These are phyloP conservation scores for Colletotrichum sp. DNA, from an alignment of 2,329 filamentous ascomycete genomes.

Conservation along the genomic window DNA sequence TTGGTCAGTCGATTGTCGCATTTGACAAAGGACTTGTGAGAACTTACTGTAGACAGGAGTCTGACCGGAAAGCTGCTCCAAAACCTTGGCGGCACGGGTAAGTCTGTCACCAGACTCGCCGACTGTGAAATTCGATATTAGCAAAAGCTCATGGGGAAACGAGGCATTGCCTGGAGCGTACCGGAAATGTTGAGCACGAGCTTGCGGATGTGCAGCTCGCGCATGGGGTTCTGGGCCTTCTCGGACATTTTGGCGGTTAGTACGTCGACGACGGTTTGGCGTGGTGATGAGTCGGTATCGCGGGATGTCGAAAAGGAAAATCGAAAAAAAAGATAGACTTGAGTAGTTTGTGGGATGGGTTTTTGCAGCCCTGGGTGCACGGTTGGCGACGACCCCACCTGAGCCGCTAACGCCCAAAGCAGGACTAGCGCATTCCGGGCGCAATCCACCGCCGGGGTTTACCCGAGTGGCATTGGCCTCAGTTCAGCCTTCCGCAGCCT, in stretches of 20 bases:
- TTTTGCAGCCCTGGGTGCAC: conserved; percentile 39
- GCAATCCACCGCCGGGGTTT: not conserved
- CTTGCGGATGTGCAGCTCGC: conserved; percentile 99
- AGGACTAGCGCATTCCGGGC: not conserved
- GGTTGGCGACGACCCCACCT: conserved; percentile 27
- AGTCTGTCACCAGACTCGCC: conserved; percentile 99
- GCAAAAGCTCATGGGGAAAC: not conserved
- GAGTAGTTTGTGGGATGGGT: conserved; percentile 38
- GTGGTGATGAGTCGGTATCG: conserved; percentile 26
- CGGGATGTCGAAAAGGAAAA: not conserved
- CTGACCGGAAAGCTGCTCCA: conserved; percentile 99
- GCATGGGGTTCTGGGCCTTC: conserved; percentile 98
- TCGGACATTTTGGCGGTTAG: conserved; percentile 61
- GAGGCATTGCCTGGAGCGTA: not conserved
- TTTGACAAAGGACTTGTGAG: not conserved
- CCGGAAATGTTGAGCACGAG: conserved; percentile 96
- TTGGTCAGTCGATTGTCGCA: conserved; percentile 20
- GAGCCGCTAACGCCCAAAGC: not conserved
- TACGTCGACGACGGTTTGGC: conserved; percentile 34
- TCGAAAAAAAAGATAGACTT: not conserved
- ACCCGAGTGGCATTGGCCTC: conserved; percentile 21
- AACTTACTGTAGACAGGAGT: conserved; percentile 97
- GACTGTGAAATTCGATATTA: conserved; percentile 50
- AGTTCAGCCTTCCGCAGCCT: conserved; percentile 43
- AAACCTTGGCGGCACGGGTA: conserved; percentile 99